Evolutionary conservation across 495 filamentous ascomycete species (phyloP), one percentile per base, ranked within the genome.

Genomic region (Xylaria nigripes): DNA sequence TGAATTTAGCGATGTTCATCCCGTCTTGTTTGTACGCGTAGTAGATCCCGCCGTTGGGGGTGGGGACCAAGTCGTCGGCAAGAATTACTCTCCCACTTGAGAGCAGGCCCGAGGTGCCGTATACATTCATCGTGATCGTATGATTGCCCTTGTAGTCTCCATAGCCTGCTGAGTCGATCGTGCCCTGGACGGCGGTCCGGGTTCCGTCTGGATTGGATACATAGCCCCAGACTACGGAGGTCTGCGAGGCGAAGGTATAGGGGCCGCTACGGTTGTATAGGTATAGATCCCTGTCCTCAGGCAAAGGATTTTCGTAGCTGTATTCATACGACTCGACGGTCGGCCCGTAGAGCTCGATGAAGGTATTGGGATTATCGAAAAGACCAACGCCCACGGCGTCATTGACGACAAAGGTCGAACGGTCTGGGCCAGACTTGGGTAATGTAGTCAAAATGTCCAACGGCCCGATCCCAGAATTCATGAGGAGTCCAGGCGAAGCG

Each of bases 401-500:
- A 54, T 69, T 71, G 51, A 68, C 59, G 30, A 74, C 64, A 69
- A 68, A 74, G 38, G 48, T 46, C 2, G 60, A 50, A 16, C 55
- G n/a, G 0, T 64, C 38, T 12, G 61, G n/a, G 3, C 64, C 67
- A 22, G 64, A 58, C 13, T 38, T 3, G 8, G 60, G 45, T 22
- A 74, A 45, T 10, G 50, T 60, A 0, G 43, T 34, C 1, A 73
- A 50, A 15, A 60, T 58, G 24, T 62, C 61, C 0, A 51, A 50
- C 12, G 69, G 63, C 1, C 76, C 76, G 55, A 80, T 79, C 0
- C 73, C 73, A 22, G 72, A 76, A 61, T 76, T 75, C 70, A 82
- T 79, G 12, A 85, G 72, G 16, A 85, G 68, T 58, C 77, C 77
- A 0, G 81, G 76, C 15, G 76, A 79, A 1, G 66, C 70, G 36